phyloP scores from a whole-genome alignment of 306 rosid genomes.

The Cucurbita pepo region DNA sequence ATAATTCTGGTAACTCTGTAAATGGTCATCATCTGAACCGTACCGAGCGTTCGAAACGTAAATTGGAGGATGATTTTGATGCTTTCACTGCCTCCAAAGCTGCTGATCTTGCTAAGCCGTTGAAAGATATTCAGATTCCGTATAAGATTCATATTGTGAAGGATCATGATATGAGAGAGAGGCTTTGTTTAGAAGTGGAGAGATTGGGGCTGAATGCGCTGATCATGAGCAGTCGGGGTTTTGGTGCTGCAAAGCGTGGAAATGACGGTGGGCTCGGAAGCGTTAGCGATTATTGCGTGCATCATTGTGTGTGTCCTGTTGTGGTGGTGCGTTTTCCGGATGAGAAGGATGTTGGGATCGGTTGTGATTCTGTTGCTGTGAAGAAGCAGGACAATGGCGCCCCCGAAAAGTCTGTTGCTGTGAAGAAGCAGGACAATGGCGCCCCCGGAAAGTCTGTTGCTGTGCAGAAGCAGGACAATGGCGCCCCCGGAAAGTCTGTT shows the following conservation, averaged over 20 bases:
- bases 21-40: not conserved
- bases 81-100: constrained; percentile 72
- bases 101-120: constrained; percentile 64
- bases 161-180: constrained; percentile 96
- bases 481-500: constrained; percentile 7
- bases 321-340: constrained; percentile 90
- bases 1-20: constrained; percentile 9
- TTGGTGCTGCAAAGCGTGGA: constrained; percentile 71
- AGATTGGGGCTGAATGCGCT: constrained; percentile 78
- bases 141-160: constrained; percentile 94
- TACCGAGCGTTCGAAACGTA: constrained; percentile 24
- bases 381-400: constrained; percentile 24
- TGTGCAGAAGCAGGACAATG: not conserved
- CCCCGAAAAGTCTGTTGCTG: constrained; percentile 1
- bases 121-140: constrained; percentile 79
- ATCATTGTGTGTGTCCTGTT: constrained; percentile 91
- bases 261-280: constrained; percentile 82
- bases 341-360: constrained; percentile 33
- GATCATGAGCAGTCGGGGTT: constrained; percentile 95
- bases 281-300: constrained; percentile 89
- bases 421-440: not conserved
- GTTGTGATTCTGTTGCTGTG: constrained; percentile 6
- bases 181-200: constrained; percentile 85
- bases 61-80: constrained; percentile 72
- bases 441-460: constrained; percentile 8